Evolutionary conservation across 2,329 filamentous ascomycete genomes (phyloP).

Genomic region (Cladophialophora exuberans): DNA sequence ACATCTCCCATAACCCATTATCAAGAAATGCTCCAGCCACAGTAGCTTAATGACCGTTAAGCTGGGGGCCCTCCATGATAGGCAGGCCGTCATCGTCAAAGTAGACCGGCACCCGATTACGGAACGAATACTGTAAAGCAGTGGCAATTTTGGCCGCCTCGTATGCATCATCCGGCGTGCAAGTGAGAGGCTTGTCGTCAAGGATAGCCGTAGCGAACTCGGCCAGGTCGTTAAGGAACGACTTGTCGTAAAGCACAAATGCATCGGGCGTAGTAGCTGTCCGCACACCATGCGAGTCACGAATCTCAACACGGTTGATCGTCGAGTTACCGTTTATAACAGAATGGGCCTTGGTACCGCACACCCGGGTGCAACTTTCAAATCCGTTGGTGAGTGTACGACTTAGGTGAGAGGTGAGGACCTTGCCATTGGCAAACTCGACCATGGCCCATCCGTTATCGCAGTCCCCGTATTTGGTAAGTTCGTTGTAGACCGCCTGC

Average conservation of each 20-base stretch:
- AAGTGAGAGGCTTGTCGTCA: conserved; percentile 12
- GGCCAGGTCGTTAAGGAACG: conserved; percentile 22
- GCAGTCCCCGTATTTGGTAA: conserved; percentile 32
- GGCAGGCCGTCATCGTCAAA: conserved; percentile 13
- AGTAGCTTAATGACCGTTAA: conserved; percentile 15
- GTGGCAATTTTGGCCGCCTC: conserved; percentile 18
- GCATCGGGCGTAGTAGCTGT: conserved; percentile 19
- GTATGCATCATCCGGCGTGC: conserved; percentile 18
- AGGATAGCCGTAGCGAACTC: conserved; percentile 17
- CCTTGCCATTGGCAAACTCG: conserved; percentile 44
- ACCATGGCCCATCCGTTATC: conserved; percentile 40
- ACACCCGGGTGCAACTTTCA: conserved; percentile 40
- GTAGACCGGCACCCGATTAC: conserved; percentile 16
- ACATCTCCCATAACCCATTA: neutral
- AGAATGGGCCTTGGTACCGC: conserved; percentile 40
- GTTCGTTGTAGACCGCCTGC: conserved; percentile 37
- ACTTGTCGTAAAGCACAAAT: conserved; percentile 16
- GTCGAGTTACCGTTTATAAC: conserved; percentile 16
- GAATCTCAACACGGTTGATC: conserved; percentile 17
- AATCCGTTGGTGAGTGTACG: conserved; percentile 44
- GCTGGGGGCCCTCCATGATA: conserved; percentile 14
- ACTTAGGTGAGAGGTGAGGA: conserved; percentile 41
- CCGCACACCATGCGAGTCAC: conserved; percentile 16
- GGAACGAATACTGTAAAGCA: conserved; percentile 19
- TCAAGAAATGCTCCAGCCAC: neutral